Evolutionary conservation across 306 rosid genomes (phyloP), one percentile per base, ranked within the genome.

Genomic region (Castanea crenata): DNA sequence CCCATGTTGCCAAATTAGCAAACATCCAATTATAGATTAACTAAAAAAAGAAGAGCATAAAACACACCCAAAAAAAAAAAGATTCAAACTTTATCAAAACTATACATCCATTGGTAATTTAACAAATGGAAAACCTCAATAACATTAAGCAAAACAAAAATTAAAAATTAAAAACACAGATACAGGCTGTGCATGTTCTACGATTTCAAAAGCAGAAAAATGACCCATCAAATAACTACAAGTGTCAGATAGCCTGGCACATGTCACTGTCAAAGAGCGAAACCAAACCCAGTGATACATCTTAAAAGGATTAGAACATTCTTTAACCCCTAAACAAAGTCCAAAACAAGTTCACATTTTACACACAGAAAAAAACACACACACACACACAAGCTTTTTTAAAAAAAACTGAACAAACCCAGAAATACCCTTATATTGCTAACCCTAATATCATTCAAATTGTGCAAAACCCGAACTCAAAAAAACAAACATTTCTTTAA

Each of bases 181-280:
- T 9, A 25, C 51, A n/a, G 57, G 29, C 78, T 29, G 73, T 49
- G 29, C 73, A 81, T 35, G 54, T 49, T 61, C 76, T 56, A 49
- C 61, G 14, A 35, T 34, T 55, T 34, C 59, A 56, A 38, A n/a
- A 78, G 31, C 20, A 5, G 14, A 34, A 80, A 20, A 34, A 67
- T 31, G 34, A 77, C 62, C 21, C 51, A 51, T 29, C 31, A 2
- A 56, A 54, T 27, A 19, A 15, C 56, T 27, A 34, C 19, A 64
- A 13, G 54, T 10, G 72, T 15, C 11, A 21, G 27, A 38, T 68
- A 38, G 56, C 4, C n/a, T 20, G 54, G 67, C 64, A 21, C 44
- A 41, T 29, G 25, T 54, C 59, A 76, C 29, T 38, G 49, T 4
- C 80, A 29, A 34, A 35, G 44, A 63, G 46, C 52, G 46, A 41